Base-by-base conservation (phyloP, 1,284 basidiomycete species). In the Schizopora paradoxa region DNA sequence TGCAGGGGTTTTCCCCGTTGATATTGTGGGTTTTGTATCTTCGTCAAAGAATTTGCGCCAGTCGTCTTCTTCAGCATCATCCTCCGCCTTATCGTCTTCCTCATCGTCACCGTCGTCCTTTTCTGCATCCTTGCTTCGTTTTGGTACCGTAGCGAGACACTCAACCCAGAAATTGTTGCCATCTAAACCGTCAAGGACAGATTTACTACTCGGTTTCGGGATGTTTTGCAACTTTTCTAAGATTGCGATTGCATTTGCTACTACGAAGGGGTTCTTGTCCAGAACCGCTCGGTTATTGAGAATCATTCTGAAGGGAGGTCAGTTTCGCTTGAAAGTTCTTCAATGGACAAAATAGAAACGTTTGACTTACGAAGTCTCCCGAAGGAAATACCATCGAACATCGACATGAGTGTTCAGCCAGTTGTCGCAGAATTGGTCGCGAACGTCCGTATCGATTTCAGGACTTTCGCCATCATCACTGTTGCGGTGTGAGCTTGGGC, bases 301-400 rank as follows among this genome's bases (percentile, higher is more conserved):
- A 46, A 44, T 55, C 32, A 37, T 45, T 45, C 19, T 61, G 65
- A 37, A 23, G 29, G 21, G 6, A 8, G 35, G 23, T 33, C 26
- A 37, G 43, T 54, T 37, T 41, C n/a, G n/a, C 21, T 49, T 37
- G 18, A 27, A 45, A 40, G 47, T 11, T 38, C 35, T 43, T 8
- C 28, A 43, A 5, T 44, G 31, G 37, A 41, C 10, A 38, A 14
- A 41, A 43, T 14, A 8, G 45, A 14, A 42, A 13, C 22, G 31
- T 35, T 40, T 43, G 28, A 67, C 80, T 43, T 67, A 91, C 85
- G 75, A 78, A 22, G 87, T 72, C 58, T 96, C 92, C 29, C 87
- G 79, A 49, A 97, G 76, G 67, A 96, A 96, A 63, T 89, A 91
- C 84, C 89, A 96, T 48, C 94, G 81, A 21, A 98, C 72, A 61